Conservation (phyloP, 2,329 filamentous ascomycete species). For the Plectosphaerella plurivora region DNA sequence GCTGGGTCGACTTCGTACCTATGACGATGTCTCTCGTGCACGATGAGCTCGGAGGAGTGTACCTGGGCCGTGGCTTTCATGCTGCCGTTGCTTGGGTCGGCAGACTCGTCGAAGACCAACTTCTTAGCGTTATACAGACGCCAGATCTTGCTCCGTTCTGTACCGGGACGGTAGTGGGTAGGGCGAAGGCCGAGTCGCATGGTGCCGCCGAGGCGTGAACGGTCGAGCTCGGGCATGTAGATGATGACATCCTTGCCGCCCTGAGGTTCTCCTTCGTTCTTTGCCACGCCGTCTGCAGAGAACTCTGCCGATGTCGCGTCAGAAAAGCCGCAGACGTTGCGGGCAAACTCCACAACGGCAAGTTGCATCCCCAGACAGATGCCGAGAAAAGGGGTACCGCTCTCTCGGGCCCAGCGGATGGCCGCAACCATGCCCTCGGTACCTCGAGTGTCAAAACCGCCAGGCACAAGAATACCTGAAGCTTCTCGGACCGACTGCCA, state of each 20-base stretch:
- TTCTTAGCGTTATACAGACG: conserved; percentile 61
- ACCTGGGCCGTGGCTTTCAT: too few relatives aligned
- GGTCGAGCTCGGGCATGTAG: too few relatives aligned
- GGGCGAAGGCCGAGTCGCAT: conserved; percentile 79
- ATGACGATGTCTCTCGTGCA: conserved; percentile 78
- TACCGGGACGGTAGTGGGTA: conserved; percentile 69
- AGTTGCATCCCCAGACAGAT: conserved; percentile 93
- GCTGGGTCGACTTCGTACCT: conserved; percentile 87
- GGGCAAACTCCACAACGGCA: conserved; percentile 83
- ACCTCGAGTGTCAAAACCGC: conserved; percentile 76
- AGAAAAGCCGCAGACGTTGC: conserved; percentile 61
- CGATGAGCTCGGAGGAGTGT: conserved; percentile 17
- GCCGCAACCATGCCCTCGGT: conserved; percentile 87
- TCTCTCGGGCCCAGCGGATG: conserved; percentile 78
- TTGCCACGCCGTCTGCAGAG: not conserved
- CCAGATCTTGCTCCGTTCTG: conserved; percentile 74
- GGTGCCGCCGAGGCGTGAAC: conserved; percentile 56
- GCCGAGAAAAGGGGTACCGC: conserved; percentile 78
- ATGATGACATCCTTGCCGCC: conserved; percentile 27
- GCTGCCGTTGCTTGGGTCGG: too few relatives aligned
- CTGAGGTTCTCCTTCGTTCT: not conserved
- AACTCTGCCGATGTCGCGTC: not conserved
- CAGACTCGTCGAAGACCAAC: too few relatives aligned
- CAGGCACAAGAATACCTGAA: conserved; percentile 62
- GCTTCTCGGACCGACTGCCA: conserved; percentile 78